Percentiles rank a stretch among this genome's conserved stretches.
Conservation (phyloP, 1,284 basidiomycete species). For the Papiliotrema flavescens region DNA sequence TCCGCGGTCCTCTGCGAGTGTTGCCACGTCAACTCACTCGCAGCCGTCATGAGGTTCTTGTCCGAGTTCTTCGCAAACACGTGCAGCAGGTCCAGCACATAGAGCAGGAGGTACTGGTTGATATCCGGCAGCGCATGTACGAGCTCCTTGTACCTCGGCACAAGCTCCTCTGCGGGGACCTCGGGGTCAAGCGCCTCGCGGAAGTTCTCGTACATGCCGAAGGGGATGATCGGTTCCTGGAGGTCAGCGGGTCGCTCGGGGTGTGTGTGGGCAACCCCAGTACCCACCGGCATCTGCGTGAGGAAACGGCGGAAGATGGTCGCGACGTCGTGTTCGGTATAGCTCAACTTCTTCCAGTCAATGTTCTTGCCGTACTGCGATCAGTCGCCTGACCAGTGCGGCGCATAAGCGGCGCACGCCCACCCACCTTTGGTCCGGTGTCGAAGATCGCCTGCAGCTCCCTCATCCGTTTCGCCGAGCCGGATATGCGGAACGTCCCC, state of each 20-base stretch:
- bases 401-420: neutral
- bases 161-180: constrained; percentile 58
- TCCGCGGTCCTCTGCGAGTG: neutral
- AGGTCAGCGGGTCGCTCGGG: constrained; percentile 1
- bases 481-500: constrained; percentile 91
- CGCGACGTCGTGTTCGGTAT: constrained; percentile 92
- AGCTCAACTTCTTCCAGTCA: constrained; percentile 80
- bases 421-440: constrained; percentile 72
- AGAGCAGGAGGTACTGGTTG: constrained; percentile 91
- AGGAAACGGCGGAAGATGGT: constrained; percentile 89
- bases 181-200: constrained; percentile 61
- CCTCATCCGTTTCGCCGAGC: constrained; percentile 90
- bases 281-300: constrained; percentile 87
- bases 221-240: constrained; percentile 40
- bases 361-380: constrained; percentile 84
- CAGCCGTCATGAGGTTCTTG: constrained; percentile 92
- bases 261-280: neutral
- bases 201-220: constrained; percentile 78
- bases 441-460: constrained; percentile 91
- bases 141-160: constrained; percentile 74
- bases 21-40: constrained; percentile 59
- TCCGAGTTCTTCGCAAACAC: constrained; percentile 89
- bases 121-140: constrained; percentile 79
- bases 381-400: neutral
- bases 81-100: constrained; percentile 90